A percentile compares a stretch with the other conserved stretches of the same genome.
phyloP scores from a whole-genome alignment of 768 basidiomycete species.

The Mrakia gelida region DNA sequence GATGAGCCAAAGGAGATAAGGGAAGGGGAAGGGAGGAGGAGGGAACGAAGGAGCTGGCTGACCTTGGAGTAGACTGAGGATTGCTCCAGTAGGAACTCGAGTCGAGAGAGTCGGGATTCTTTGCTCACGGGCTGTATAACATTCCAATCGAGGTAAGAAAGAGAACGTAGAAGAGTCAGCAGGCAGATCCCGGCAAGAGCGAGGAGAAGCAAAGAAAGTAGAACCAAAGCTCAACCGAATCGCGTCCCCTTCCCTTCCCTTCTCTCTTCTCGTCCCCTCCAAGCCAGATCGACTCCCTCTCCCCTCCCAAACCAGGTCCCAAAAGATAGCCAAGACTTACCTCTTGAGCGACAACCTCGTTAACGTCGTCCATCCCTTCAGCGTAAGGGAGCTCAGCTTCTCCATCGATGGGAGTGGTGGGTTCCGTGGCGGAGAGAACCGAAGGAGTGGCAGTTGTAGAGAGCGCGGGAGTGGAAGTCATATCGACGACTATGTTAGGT shows the following conservation, averaged over 20 bases:
- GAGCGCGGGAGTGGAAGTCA: slow-evolving; percentile 17
- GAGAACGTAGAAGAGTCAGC: background rate
- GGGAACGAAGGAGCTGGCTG: background rate
- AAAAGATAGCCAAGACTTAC: background rate
- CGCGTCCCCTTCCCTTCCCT: background rate
- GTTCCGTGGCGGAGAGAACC: background rate
- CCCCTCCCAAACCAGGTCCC: background rate
- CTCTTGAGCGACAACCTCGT: slow-evolving; percentile 3
- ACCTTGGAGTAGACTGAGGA: slow-evolving; percentile 65
- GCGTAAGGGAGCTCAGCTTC: too few relatives aligned
- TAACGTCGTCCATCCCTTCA: background rate
- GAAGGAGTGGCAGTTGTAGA: slow-evolving; percentile 4
- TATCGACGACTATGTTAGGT: background rate
- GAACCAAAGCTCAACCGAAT: background rate
- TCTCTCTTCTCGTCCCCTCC: background rate
- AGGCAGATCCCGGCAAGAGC: too few relatives aligned
- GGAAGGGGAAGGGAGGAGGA: background rate
- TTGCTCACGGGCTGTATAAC: background rate
- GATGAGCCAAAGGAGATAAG: background rate
- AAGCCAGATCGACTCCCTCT: background rate
- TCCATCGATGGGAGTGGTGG: background rate
- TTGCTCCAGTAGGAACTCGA: slow-evolving; percentile 67
- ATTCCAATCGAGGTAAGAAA: background rate
- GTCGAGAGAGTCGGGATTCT: slow-evolving; percentile 40
- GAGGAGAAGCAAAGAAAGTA: background rate